Evolutionary conservation across 176 grass and related monocot species (phyloP), one percentile per base, ranked within the genome.

Genomic region (Thinopyrum elongatum): DNA sequence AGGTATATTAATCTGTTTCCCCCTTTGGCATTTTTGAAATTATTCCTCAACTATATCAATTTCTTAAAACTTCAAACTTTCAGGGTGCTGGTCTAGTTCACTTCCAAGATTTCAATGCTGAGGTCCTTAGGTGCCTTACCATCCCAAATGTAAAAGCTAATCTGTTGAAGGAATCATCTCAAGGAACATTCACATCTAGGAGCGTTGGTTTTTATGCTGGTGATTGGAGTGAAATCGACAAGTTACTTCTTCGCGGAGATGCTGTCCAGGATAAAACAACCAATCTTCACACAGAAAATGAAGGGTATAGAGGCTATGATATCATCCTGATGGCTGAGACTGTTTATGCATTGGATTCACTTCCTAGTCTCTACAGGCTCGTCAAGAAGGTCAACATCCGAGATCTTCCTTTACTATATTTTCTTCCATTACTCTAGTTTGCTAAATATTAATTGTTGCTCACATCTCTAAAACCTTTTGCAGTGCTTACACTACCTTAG

Each of bases 251-350:
- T 71, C 78, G 64, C 10, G 70, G 84, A 22, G 79, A 78, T 68
- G 27, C 22, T 86, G 84, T 83, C 22, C 57, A 86, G 60, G 72
- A 89, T 84, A 92, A 89, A 86, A 82, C 57, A 88, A 78, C 62
- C 36, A 41, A 41, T 36, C 31, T 11, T 77, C 47, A 63, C 61
- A 81, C 36, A 79, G 80, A 78, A 71, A 57, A 58, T 55, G 81
- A 84, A 62, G 76, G 4, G 4, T 63, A 16, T 86, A 79, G 75
- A 74, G 92, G 94, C 44, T 99, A 99, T 26, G 85, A 99, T 88
- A 77, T 99, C 42, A 99, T 99, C 83, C 90, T 99, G 79, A 99
- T 99, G 97, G 92, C 97, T 70, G 94, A 99, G 64, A 99, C 97
- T 80, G 79, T 99, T 5, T 96, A 99, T 78, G 90, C 87, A 17